phyloP scores from a whole-genome alignment of 225 moss, liverwort and hornwort genomes.

The Polytrichum commune region DNA sequence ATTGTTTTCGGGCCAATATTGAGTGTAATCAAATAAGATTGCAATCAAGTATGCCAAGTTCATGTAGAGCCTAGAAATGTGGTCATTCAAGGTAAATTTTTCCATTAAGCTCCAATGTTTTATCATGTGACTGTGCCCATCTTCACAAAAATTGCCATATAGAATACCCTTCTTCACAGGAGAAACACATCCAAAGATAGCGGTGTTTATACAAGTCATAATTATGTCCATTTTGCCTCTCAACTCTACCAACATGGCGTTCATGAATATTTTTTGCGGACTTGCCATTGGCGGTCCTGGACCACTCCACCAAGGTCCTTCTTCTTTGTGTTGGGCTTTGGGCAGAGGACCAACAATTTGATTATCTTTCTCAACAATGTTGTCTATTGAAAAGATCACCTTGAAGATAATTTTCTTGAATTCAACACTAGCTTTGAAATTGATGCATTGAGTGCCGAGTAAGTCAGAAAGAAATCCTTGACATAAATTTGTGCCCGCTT shows the following conservation, averaged over 20 bases:
- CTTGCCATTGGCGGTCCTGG: constrained; percentile 10
- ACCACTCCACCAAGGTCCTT: constrained; percentile 27
- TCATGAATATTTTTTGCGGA: constrained; percentile 4
- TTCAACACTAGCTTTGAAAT: constrained; percentile 6
- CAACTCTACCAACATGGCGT: constrained; percentile 23
- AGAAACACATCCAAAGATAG: background rate
- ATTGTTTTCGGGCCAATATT: constrained; percentile 23
- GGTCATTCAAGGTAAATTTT: background rate
- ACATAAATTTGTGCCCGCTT: constrained; percentile 15
- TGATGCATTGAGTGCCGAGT: constrained; percentile 43
- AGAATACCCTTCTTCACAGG: too few relatives aligned
- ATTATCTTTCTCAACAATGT: background rate
- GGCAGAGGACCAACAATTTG: background rate
- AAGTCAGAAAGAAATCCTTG: constrained; percentile 56
- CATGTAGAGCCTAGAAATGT: constrained; percentile 24
- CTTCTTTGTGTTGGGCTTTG: constrained; percentile 9
- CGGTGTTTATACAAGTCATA: constrained; percentile 3
- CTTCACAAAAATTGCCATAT: too few relatives aligned
- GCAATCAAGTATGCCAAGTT: constrained; percentile 12
- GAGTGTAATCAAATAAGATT: constrained; percentile 28
- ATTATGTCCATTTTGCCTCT: constrained; percentile 25
- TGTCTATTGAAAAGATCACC: constrained; percentile 50
- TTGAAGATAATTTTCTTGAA: constrained; percentile 47
- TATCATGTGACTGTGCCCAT: too few relatives aligned
- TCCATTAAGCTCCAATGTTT: too few relatives aligned